Base-by-base conservation (phyloP, 371 early-diverging fungal species). In the Mucor indicus region DNA sequence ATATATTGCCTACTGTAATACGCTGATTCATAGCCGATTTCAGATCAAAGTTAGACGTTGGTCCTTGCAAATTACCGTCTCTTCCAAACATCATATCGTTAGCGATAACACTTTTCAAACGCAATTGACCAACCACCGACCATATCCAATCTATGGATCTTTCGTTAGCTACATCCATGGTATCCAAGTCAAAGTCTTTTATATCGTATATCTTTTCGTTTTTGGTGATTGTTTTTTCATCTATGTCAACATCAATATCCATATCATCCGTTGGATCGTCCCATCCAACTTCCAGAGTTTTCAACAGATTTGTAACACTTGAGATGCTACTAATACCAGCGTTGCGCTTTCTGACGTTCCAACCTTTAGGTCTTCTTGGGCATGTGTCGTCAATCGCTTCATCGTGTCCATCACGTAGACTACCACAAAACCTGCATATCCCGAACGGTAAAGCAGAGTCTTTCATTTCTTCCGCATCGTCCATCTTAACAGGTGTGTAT, bases 121-220 rank as follows among this genome's bases (percentile, higher is more conserved):
- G 46, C n/a, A 75, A 27, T 27, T 68, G 67, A 20, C 56, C 61
- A n/a, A 71, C 49, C 0, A 62, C 60, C 10, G 68, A 64, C 75
- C 75, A 75, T 12, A 75, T 66, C 75, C 75, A 75, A 31, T 75
- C 75, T 16, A 75, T 15, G 1, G 52, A 49, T 11, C 61, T 35
- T 50, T 71, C 72, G 38, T 70, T 60, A 2, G 55, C 49, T 1
- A 59, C 49, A 48, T 61, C 54, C 44, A 49, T 48, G 0, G 20
- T 22, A 12, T 61, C 55, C 11, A 39, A 21, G 4, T 45, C 19
- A 6, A 32, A 12, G 3, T 48, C 13, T 17, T 48, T 33, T 3
- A 50, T 42, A 21, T 46, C 51, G 15, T 40, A 27, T 41, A 23
- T 23, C 31, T 39, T 11, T 8, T 16, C 17, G 17, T 16, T 12